Base-by-base conservation (phyloP, 768 basidiomycete species). In the Tremella yokohamensis region DNA sequence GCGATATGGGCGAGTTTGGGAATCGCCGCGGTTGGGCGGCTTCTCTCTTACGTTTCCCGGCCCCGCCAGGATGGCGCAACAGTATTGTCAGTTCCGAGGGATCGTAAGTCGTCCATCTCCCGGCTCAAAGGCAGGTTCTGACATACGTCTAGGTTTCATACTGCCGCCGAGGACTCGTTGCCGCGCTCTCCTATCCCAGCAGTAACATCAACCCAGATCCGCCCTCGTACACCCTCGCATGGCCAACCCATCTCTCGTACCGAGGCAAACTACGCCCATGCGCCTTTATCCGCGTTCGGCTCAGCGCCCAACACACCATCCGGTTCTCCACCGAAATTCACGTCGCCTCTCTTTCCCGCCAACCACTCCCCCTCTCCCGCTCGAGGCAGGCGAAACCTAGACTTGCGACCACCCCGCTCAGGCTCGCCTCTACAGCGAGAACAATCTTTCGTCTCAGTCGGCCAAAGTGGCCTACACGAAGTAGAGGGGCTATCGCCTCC, bases 1-100 rank as follows among this genome's bases (percentile, higher is more conserved):
- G 42, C 22, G 42, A 45, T 45, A 18, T 45, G 42, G 42, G 42
- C n/a, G 42, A 45, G 42, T 45, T 45, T 22, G 42, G 42, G 22
- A 22, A 22, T 45, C n/a, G 42, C 6, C n/a, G n/a, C 22, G 22
- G 42, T 6, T 45, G 42, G 42, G 42, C n/a, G 42, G 42, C n/a
- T 4, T n/a, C n/a, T 8, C n/a, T n/a, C n/a, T 45, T 45, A 16
- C n/a, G 42, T 8, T 45, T 45, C 15, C 42, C 42, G 6, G 42
- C 42, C 22, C 42, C 42, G n/a, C 42, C 42, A 18, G 42, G 42
- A 45, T 45, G 42, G 42, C n/a, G 42, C n/a, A 22, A 45, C 22
- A 45, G 42, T 16, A 11, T 34, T 11, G 29, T 34, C 29, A 34
- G 29, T 34, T 34, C 42, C n/a, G 42, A 45, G 42, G 42, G 6